Conservation (phyloP, 352 stramenopile species). For the Phytopythium vexans region DNA sequence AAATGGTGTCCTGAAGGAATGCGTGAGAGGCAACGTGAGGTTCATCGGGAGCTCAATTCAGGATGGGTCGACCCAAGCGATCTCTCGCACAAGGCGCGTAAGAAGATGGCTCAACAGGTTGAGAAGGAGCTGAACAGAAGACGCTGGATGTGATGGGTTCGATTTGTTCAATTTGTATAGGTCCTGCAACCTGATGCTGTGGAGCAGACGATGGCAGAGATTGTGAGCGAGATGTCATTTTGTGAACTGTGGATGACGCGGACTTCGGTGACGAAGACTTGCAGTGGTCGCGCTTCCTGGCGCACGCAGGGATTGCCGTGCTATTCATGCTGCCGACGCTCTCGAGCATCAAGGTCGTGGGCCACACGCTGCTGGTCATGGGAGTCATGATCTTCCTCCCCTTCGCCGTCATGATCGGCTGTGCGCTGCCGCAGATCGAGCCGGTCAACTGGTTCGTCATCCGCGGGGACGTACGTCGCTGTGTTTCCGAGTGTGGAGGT, state of each 20-base stretch:
- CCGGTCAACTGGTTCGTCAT: slow-evolving; percentile 62
- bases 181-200: too few relatives aligned
- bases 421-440: slow-evolving; percentile 59
- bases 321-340: slow-evolving; percentile 74
- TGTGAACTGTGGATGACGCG: slow-evolving; percentile 19
- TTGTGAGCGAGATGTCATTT: slow-evolving; percentile 42
- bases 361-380: slow-evolving; percentile 80
- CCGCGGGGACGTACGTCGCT: slow-evolving; percentile 24
- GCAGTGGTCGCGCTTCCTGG: slow-evolving; percentile 29
- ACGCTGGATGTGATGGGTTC: not conserved
- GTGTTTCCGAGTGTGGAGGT: not conserved
- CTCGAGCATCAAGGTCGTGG: slow-evolving; percentile 86
- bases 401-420: slow-evolving; percentile 86
- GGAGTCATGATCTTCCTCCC: slow-evolving; percentile 87
- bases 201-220: slow-evolving; percentile 72
- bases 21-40: not conserved
- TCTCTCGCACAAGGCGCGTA: too few relatives aligned
- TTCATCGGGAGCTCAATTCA: not conserved
- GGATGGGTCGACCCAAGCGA: too few relatives aligned
- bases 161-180: too few relatives aligned
- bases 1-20: slow-evolving; percentile 5
- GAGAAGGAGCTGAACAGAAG: not conserved
- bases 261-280: slow-evolving; percentile 13
- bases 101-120: too few relatives aligned
- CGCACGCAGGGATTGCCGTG: slow-evolving; percentile 31